These are phyloP conservation scores for Periconia digitata DNA, from an alignment of 2,329 filamentous ascomycete genomes.

Conservation along the genomic window DNA sequence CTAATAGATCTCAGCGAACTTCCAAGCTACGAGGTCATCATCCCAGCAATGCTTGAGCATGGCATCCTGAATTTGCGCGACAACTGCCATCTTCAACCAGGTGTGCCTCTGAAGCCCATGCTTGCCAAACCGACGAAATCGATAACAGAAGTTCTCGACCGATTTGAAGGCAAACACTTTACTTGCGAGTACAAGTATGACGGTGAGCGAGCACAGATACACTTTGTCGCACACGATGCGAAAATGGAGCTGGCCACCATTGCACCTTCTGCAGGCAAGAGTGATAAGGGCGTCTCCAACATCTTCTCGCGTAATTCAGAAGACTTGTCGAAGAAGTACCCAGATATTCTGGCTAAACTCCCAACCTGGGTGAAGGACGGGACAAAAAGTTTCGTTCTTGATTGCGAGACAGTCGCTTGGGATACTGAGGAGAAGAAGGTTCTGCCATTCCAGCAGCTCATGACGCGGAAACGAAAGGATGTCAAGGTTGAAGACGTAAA, in stretches of 20 bases:
- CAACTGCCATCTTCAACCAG: slow-evolving; percentile 87
- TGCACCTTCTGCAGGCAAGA: slow-evolving; percentile 64
- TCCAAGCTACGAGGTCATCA: slow-evolving; percentile 91
- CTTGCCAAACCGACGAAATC: slow-evolving; percentile 97
- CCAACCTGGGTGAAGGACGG: slow-evolving; percentile 85
- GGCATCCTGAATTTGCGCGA: slow-evolving; percentile 82
- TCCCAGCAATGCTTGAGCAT: slow-evolving; percentile 83
- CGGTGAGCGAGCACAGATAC: slow-evolving; percentile 96
- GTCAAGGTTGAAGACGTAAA: slow-evolving; percentile 95
- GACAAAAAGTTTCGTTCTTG: slow-evolving; percentile 94
- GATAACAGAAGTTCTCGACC: slow-evolving; percentile 94
- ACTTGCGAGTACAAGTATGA: slow-evolving; percentile 99
- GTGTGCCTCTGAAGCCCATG: slow-evolving; percentile 97
- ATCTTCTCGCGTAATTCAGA: slow-evolving; percentile 98
- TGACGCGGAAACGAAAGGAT: slow-evolving; percentile 97
- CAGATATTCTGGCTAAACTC: slow-evolving; percentile 87
- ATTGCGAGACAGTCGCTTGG: slow-evolving; percentile 98
- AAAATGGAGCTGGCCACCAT: slow-evolving; percentile 65
- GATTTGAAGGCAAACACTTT: slow-evolving; percentile 92
- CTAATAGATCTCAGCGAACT: slow-evolving; percentile 69
- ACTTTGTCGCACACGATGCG: slow-evolving; percentile 86
- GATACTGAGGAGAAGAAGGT: slow-evolving; percentile 95
- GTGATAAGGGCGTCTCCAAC: slow-evolving; percentile 74
- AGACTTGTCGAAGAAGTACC: slow-evolving; percentile 95
- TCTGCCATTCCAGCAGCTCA: slow-evolving; percentile 93